Base-by-base conservation (phyloP, 441 rosid species). In the Adansonia madagascariensis region DNA sequence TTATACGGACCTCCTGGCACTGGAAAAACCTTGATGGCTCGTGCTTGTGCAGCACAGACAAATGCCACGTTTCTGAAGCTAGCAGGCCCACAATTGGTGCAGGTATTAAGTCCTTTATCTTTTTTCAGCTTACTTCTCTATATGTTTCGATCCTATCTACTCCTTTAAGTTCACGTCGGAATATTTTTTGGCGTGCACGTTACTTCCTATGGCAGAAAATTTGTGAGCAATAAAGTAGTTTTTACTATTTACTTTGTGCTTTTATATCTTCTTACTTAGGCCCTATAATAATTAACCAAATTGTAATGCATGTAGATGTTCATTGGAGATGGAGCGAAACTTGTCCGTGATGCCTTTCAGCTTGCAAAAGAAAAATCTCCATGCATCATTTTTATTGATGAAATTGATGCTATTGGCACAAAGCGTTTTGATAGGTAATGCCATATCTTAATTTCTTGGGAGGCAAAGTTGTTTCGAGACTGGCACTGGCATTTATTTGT, bases 11-110 rank as follows among this genome's bases (percentile, higher is more conserved):
- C 98, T 79, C 99, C 99, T 53, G 99, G 99, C 46, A 94, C 98
- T 46, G 99, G 98, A 70, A 95, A 95, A 81, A 95, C 99, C 44
- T 78, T 95, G 82, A 95, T 95, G 99, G 98, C 98, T 0, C 98
- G 99, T 80, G 98, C 99, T 52, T 95, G 99, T 85, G 99, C 99
- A 24, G 99, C 98, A 9, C 99, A 94, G 79, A 95, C 98, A 76
- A 95, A 94, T 67, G 99, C 98, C 68, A 95, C 99, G 11, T 95
- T 94, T 84, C 85, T 95, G 73, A 95, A 95, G 88, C 81, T 95
- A 61, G 99, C 99, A 46, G 99, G 99, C 39, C 99, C 99, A 39
- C 99, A 95, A 72, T 88, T 95, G 74, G 99, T 95, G 39, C 99
- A 94, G 94, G 99, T 92, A 88, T 31, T 46, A 41, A 50, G 39